Evolutionary conservation across 192 early-diverging fungal species (phyloP).

Genomic region (Radiomyces spectabilis): DNA sequence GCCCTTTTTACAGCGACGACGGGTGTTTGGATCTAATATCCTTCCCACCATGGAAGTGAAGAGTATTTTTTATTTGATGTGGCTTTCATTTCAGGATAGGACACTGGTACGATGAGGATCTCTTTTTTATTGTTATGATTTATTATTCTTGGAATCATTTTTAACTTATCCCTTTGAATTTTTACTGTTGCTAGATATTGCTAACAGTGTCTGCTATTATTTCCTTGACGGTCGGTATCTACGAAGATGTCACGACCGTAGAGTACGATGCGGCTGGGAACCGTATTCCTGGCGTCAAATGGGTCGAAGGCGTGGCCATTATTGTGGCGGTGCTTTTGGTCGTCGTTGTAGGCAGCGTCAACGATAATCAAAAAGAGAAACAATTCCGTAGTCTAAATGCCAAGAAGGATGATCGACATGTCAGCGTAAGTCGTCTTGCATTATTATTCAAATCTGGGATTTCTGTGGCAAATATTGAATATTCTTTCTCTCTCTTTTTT

Average conservation of each 20-base stretch:
- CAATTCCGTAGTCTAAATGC: conserved; percentile 78
- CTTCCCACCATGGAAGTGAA: conserved; percentile 62
- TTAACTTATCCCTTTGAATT: neutral
- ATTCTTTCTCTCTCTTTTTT: neutral
- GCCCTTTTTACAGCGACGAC: conserved; percentile 47
- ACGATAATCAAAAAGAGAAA: conserved; percentile 80
- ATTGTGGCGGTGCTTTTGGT: conserved; percentile 72
- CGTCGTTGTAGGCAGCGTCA: conserved; percentile 67
- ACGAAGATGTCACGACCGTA: conserved; percentile 60
- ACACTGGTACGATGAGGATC: conserved; percentile 43
- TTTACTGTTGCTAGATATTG: conserved; percentile 50
- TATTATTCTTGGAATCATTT: neutral
- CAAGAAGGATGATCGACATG: conserved; percentile 76
- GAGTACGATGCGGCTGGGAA: conserved; percentile 20
- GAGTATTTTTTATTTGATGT: conserved; percentile 63
- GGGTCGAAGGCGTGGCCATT: conserved; percentile 85
- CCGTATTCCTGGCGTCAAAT: conserved; percentile 52
- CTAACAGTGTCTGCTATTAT: conserved; percentile 68
- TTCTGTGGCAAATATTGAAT: neutral
- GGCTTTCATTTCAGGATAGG: conserved; percentile 78
- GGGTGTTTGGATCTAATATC: conserved; percentile 61
- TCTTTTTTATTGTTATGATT: neutral
- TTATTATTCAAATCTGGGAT: neutral
- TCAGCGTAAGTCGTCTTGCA: conserved; percentile 35
- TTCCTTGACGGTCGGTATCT: conserved; percentile 75